Evolutionary conservation across 352 stramenopile genomes (phyloP), one percentile per base, ranked within the genome.

Genomic region (Pythium sukuiense): DNA sequence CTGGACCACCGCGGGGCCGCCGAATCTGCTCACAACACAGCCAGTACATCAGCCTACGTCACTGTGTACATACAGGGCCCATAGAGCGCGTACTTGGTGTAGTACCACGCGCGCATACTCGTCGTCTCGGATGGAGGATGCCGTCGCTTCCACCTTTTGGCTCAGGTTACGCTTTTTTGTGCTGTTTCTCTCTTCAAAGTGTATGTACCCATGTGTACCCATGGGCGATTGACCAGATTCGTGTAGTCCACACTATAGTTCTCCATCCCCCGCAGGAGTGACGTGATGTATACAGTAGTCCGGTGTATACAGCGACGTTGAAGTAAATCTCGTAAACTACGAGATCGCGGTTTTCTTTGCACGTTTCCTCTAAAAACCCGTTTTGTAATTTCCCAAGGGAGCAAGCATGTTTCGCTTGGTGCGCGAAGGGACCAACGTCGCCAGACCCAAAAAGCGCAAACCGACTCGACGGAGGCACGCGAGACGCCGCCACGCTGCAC

Each of bases 21-120:
- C 85, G 39, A 85, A 84, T 71, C 81, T 91, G 32, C 27, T 27
- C 13, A 9, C 16, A 9, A 48, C 35, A 14, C 35, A 55, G 20
- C 12, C 14, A 53, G 16, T 39, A 3, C 26, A 32, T 59, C 59
- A 66, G 39, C n/a, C n/a, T 32, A 16, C n/a, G 5, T 20, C 5
- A 30, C 16, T 6, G 13, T 12, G 12, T 9, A 32, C 45, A 16
- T 9, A 8, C 46, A 49, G 7, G 16, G 26, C 2, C 1, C n/a
- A 53, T 35, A 6, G 39, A 14, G 3, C 16, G 35, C 76, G 35
- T 61, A 90, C 82, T 83, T 90, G 33, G 76, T 79, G 71, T 90
- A 91, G 70, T 82, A 89, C 81, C 85, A 93, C 64, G 85, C 82
- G 46, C 84, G 81, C 85, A 93, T 93, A 37, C 13, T 29, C 2